Base-by-base conservation (phyloP, 2,329 filamentous ascomycete species). In the Monosporascus sp. region DNA sequence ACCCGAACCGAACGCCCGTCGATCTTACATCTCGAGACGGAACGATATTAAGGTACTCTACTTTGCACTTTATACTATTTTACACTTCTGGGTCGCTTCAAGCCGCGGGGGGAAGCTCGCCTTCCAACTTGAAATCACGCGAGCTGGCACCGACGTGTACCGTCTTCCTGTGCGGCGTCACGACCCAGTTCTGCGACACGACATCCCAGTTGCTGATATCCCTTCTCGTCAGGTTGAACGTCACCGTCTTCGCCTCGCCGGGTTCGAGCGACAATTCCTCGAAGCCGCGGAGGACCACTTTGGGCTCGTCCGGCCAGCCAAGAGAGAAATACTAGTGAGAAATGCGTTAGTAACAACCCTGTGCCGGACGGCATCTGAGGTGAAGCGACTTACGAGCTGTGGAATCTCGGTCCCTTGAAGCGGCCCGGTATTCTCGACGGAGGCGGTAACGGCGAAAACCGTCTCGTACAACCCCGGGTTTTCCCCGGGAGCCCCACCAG, bases 171-270 rank as follows among this genome's bases (percentile, higher is more conserved):
- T 71, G 65, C 28, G 70, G 61, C 8, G 72, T 78, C 6, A 83
- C 61, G 37, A 89, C 80, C 91, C 93, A 97, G 75, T 96, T 86
- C 76, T 96, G 91, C 7, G 74, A 69, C 2, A 69, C 77, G 1
- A 81, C 73, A 60, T 96, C 88, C 92, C 92, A 97, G 74, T 91
- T 94, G 67, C 87, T 91, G 53, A 97, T 63, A 66, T 97, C 93
- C 51, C 90, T 84, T 43, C 91, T 80, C 15, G 85, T 91, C 55
- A 97, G 71, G 40, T 86, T 81, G 1, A 83, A 85, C 1, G 70
- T 77, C 72, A 94, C 94, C 1, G 78, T 82, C 14, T 76, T 77
- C 50, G 78, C 83, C 70, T 84, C 70, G 15, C 89, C 89, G 1
- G 88, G 79, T 14, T 79, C 75, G 55, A 97, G 85, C 50, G 76